Conservation (phyloP, 805 yeast genomes). For the Candida nanaspora region DNA sequence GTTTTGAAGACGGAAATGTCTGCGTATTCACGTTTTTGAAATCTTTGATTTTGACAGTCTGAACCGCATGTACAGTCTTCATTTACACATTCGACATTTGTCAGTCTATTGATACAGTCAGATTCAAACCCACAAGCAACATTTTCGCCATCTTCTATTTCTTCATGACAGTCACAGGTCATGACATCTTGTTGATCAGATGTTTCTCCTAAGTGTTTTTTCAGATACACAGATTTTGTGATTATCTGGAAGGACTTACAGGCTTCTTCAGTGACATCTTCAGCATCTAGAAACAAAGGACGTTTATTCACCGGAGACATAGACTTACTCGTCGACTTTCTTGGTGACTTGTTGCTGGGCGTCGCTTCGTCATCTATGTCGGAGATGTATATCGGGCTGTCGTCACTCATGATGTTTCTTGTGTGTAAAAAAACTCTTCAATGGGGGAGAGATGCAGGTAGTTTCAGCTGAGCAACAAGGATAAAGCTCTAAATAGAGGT, state of each 20-base stretch:
- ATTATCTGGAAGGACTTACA: constrained; percentile 46
- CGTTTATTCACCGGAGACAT: not conserved
- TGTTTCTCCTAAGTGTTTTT: constrained; percentile 57
- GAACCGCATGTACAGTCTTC: constrained; percentile 67
- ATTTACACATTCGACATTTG: constrained; percentile 85
- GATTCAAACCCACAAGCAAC: constrained; percentile 78
- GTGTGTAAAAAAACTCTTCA: not conserved
- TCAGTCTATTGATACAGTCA: constrained; percentile 86
- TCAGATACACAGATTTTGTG: constrained; percentile 53
- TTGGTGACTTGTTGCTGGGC: not conserved
- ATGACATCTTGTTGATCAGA: constrained; percentile 65
- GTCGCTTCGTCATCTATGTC: not conserved
- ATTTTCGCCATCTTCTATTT: constrained; percentile 35
- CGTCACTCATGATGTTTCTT: not conserved
- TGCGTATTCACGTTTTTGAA: constrained; percentile 72
- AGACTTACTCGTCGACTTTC: not conserved
- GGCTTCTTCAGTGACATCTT: constrained; percentile 68
- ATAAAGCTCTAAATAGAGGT: too few relatives aligned
- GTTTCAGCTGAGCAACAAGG: too few relatives aligned
- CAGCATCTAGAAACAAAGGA: constrained; percentile 31
- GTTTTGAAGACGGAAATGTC: constrained; percentile 76
- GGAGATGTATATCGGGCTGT: not conserved
- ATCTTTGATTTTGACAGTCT: constrained; percentile 80
- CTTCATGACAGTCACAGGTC: constrained; percentile 82
- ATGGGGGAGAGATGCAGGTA: too few relatives aligned